Evolutionary conservation across 2,329 filamentous ascomycete genomes (phyloP).

Genomic region (Fusarium acutatum): DNA sequence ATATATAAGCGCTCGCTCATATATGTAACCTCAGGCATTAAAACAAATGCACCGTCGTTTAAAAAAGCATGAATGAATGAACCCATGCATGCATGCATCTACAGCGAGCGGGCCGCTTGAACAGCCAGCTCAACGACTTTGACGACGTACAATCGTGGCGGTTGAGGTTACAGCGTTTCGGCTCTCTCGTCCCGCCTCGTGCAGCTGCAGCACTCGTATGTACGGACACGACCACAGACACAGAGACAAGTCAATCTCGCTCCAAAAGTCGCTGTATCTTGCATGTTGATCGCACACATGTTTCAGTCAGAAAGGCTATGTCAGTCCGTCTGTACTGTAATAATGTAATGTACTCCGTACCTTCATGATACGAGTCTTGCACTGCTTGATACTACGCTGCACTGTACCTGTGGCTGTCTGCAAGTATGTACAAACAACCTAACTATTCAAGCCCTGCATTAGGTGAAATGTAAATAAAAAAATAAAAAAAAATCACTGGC

Average conservation of each 20-base stretch:
- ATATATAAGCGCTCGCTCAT: constrained; percentile 17
- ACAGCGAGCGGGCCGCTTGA: constrained; percentile 8
- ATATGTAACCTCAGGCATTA: neutral
- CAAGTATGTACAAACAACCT: constrained; percentile 1
- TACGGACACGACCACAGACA: neutral
- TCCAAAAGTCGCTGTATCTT: constrained; percentile 14
- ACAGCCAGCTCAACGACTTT: neutral
- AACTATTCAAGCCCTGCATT: constrained; percentile 10
- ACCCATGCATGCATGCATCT: neutral
- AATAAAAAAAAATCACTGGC: neutral
- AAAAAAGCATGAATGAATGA: neutral
- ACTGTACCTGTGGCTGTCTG: constrained; percentile 1
- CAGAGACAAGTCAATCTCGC: constrained; percentile 10
- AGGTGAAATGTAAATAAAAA: neutral
- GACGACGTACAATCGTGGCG: constrained; percentile 13
- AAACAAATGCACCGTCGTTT: neutral
- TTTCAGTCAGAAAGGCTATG: constrained; percentile 6
- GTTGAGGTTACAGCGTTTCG: constrained; percentile 9
- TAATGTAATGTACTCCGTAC: neutral
- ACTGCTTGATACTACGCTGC: neutral
- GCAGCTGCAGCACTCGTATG: constrained; percentile 10
- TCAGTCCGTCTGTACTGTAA: neutral
- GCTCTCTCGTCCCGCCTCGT: constrained; percentile 20
- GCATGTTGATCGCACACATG: constrained; percentile 24
- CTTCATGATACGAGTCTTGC: neutral